phyloP scores from a whole-genome alignment of 2,329 filamentous ascomycete species.

The Trichoderma pleuroti region DNA sequence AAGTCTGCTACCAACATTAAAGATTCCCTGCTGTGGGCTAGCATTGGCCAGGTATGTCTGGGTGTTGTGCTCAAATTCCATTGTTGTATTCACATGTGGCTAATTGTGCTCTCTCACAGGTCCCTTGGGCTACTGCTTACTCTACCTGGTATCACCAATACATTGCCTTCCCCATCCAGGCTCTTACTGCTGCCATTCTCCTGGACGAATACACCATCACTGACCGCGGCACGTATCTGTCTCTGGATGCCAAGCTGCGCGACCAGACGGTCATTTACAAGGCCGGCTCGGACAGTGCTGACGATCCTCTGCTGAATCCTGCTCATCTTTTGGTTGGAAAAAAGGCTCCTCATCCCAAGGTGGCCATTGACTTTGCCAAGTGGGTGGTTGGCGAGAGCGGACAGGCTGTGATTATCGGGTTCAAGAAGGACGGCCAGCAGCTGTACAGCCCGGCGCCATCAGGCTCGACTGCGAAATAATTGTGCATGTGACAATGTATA shows the following conservation, averaged over 20 bases:
- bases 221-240: conserved; percentile 44
- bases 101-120: not conserved
- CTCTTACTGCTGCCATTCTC: conserved; percentile 39
- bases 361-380: conserved; percentile 36
- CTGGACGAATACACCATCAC: conserved; percentile 47
- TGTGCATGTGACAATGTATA: not conserved
- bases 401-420: conserved; percentile 36
- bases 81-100: not conserved
- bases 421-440: conserved; percentile 37
- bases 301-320: conserved; percentile 41
- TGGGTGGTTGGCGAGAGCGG: conserved; percentile 39
- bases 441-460: conserved; percentile 36
- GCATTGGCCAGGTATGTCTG: conserved; percentile 37
- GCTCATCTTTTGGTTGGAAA: conserved; percentile 40
- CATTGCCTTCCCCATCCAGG: conserved; percentile 44
- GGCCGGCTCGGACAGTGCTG: conserved; percentile 33
- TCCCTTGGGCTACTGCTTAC: conserved; percentile 43
- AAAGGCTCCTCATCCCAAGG: conserved; percentile 32
- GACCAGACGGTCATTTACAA: conserved; percentile 37
- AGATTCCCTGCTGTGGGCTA: conserved; percentile 43
- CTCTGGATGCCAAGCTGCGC: conserved; percentile 33
- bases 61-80: conserved; percentile 7
- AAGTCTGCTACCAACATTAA: conserved; percentile 50
- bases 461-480: not conserved
- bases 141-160: conserved; percentile 48